Evolutionary conservation across 495 filamentous ascomycete genomes (phyloP), one percentile per base, ranked within the genome.

Genomic region (Penicillium cinerascens): DNA sequence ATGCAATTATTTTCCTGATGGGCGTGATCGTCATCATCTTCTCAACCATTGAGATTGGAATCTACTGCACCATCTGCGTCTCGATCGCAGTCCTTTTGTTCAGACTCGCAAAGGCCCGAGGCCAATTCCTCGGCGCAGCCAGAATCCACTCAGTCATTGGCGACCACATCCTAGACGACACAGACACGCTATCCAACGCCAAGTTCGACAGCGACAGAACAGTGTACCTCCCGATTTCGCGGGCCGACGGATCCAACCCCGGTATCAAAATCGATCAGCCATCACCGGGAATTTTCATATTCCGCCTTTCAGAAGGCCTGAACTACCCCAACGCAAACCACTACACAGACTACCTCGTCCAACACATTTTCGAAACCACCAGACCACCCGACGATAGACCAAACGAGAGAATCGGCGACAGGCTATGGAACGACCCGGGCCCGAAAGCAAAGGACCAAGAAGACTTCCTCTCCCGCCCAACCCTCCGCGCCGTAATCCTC

Each of bases 361-460:
- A 70, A 10, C 79, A 80, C 56, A 88, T 98, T 51, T 89, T 92
- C 69, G 68, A 79, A 20, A 64, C 1, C 88, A 87, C 67, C 78
- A 79, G 1, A 60, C 74, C 0, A 90, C 83, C 57, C 65, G 69
- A 33, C 29, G 29, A 33, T 10, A 33, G 4, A 11, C 29, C 29
- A 33, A 33, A 33, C 29, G 3, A 10, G 1, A 81, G 77, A 8
- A 79, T 74, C 5, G 93, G 93, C 23, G 93, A 98, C 61, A 82
- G 93, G 1, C 91, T 93, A 7, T 98, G 93, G 93, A 97, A 97
- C 65, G 87, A 97, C 62, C 88, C 93, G 1, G 93, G 91, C 27
- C 87, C 91, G 33, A 81, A 82, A 82, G 84, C 51, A 67, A 33
- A 82, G 56, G 54, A 70, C 2, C 55, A 70, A 15, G 71, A 23